phyloP scores from a whole-genome alignment of 2,329 filamentous ascomycete species.

The Dactylonectria macrodidyma region DNA sequence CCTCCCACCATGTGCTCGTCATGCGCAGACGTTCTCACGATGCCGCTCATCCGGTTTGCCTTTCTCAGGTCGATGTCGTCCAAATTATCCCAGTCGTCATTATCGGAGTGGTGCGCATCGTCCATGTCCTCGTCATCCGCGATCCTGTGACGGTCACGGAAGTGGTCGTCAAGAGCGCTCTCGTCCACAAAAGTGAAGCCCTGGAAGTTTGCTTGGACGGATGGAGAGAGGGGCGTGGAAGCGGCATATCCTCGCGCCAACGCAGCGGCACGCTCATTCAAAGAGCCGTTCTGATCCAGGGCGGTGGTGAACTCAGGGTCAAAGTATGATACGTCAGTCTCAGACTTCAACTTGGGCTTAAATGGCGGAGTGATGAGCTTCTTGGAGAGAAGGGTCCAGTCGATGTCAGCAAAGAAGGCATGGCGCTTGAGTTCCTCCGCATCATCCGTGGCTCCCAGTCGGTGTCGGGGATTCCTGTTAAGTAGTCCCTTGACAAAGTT shows the following conservation, averaged over 20 bases:
- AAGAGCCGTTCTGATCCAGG: conserved; percentile 85
- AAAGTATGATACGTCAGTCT: conserved; percentile 97
- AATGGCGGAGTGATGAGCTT: conserved; percentile 97
- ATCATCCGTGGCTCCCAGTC: conserved; percentile 90
- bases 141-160: conserved; percentile 66
- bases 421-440: conserved; percentile 95
- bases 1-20: conserved; percentile 76
- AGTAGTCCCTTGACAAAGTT: conserved; percentile 98
- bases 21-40: conserved; percentile 69
- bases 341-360: conserved; percentile 96
- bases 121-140: conserved; percentile 73
- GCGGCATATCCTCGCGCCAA: conserved; percentile 88
- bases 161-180: conserved; percentile 91
- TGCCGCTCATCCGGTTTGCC: conserved; percentile 75
- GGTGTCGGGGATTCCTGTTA: conserved; percentile 96
- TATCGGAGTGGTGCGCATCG: conserved; percentile 64
- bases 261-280: conserved; percentile 92
- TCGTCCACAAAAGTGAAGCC: conserved; percentile 99
- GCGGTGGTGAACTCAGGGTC: conserved; percentile 99
- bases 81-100: conserved; percentile 72
- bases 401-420: conserved; percentile 93
- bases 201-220: conserved; percentile 97
- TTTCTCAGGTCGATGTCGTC: conserved; percentile 68
- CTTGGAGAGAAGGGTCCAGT: conserved; percentile 90
- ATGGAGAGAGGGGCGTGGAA: conserved; percentile 93